Evolutionary conservation across 768 basidiomycete species (phyloP).

Genomic region (Brasilioporus rufonigricans): DNA sequence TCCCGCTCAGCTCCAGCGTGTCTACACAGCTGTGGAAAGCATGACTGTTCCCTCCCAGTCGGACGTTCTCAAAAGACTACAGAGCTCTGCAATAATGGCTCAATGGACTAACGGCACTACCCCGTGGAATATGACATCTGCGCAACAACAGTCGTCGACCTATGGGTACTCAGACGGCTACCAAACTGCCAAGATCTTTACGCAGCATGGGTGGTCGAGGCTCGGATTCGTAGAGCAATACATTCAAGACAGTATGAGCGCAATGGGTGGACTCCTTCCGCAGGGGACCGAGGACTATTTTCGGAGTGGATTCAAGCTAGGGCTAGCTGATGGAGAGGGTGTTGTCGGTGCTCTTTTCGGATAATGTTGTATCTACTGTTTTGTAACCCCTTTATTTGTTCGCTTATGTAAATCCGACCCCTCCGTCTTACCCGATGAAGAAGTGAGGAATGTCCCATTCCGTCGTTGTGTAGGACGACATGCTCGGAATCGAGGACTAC

Average conservation of each 20-base stretch:
- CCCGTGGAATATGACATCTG: slow-evolving; percentile 6
- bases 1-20: slow-evolving; percentile 20
- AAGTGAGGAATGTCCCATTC: background rate
- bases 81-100: background rate
- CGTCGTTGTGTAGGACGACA: slow-evolving; percentile 26
- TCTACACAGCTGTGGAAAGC: slow-evolving; percentile 11
- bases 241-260: slow-evolving; percentile 44
- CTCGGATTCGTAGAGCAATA: slow-evolving; percentile 64
- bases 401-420: background rate
- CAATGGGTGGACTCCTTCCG: slow-evolving; percentile 5
- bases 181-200: slow-evolving; percentile 54
- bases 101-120: background rate
- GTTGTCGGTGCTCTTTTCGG: slow-evolving; percentile 11
- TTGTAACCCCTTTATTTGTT: background rate
- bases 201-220: slow-evolving; percentile 43
- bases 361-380: too few relatives aligned
- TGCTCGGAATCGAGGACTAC: slow-evolving; percentile 78
- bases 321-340: slow-evolving; percentile 12
- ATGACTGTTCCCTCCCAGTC: slow-evolving; percentile 15
- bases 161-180: slow-evolving; percentile 63
- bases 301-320: slow-evolving; percentile 14
- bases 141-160: slow-evolving; percentile 11
- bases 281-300: slow-evolving; percentile 12
- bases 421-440: background rate
- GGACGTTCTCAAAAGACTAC: slow-evolving; percentile 11